These are phyloP conservation scores for Pharnaceum exiguum DNA, from an alignment of 148 eudicot genomes.

Conservation along the genomic window DNA sequence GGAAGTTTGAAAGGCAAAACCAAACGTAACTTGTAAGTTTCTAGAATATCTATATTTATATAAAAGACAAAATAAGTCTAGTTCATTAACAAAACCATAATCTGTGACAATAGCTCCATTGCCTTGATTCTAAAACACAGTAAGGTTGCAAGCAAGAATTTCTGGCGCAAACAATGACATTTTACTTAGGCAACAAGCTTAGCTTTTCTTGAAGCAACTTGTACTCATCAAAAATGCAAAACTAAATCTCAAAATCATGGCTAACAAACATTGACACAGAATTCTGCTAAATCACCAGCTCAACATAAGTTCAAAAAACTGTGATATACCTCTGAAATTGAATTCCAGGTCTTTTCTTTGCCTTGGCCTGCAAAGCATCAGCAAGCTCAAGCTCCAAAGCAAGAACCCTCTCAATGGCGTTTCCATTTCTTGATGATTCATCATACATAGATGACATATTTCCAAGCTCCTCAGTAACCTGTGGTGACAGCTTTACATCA, in stretches of 20 bases:
- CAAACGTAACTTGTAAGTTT: too few species aligned
- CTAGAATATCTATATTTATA: too few species aligned
- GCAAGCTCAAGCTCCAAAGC: conserved; percentile 98
- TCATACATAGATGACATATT: conserved; percentile 54
- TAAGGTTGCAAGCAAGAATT: background rate
- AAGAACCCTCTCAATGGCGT: conserved; percentile 87
- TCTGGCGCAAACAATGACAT: background rate
- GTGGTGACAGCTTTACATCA: background rate
- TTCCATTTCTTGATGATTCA: conserved; percentile 56
- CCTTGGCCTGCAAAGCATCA: conserved; percentile 71
- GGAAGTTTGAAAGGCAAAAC: background rate
- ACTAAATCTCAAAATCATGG: too few species aligned
- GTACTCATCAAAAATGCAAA: too few species aligned
- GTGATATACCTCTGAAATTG: conserved; percentile 73
- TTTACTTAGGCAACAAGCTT: too few species aligned
- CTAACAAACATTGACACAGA: too few species aligned
- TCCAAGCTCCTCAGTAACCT: conserved; percentile 78
- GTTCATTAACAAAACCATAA: too few species aligned
- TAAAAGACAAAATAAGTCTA: too few species aligned
- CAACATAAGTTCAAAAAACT: background rate
- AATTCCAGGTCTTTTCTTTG: conserved; percentile 61
- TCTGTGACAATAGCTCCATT: too few species aligned
- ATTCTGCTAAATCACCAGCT: background rate
- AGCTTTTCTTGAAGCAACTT: too few species aligned
- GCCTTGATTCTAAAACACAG: too few species aligned